Evolutionary conservation across 148 eudicot species (phyloP), one percentile per base, ranked within the genome.

Genomic region (Fagopyrum esculentum): DNA sequence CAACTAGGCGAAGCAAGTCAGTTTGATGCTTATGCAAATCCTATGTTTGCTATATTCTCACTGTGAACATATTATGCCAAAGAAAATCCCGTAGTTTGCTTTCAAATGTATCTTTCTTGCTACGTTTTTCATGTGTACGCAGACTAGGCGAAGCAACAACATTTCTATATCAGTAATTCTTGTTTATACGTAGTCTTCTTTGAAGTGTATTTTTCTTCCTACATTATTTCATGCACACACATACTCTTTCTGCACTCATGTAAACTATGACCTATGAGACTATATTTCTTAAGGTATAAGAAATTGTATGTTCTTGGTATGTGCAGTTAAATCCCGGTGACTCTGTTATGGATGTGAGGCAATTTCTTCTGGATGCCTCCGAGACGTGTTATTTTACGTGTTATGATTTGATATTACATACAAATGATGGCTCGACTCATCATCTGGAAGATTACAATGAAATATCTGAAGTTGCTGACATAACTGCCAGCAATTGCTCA

Each of bases 311-410:
- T 48, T 45, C 22, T 26, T 13, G 19, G 6, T 47, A 47, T 54
- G 81, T 80, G 61, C 93, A 96, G 99, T 85, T 96, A 66, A 92
- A 89, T 77, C 98, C 99, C 7, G 94, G 93, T 15, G 99, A 96
- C 85, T 90, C 99, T 52, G 99, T 96, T 55, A 92, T 96, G 99
- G 99, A 96, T 81, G 99, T 96, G 79, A 82, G 99, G 45, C 99
- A 92, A 78, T 96, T 96, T 76, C 95, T 96, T 73, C 97, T 96
- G 69, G 98, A 96, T 87, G 97, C 98, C 47, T 88, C 98, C 3
- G 98, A 96, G 87, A 96, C 99, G n/a, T 96, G 99, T 78, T 96
- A 82, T 77, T 83, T 89, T 69, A 96, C 99, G 12, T 92, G 99
- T 83, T 96, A 92, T 81, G 98, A 96, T 82, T 78, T 96, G 78